A percentile compares a stretch with the other conserved stretches of the same genome.
Conservation (phyloP, 768 basidiomycete species). For the Leccinum sublutescens region DNA sequence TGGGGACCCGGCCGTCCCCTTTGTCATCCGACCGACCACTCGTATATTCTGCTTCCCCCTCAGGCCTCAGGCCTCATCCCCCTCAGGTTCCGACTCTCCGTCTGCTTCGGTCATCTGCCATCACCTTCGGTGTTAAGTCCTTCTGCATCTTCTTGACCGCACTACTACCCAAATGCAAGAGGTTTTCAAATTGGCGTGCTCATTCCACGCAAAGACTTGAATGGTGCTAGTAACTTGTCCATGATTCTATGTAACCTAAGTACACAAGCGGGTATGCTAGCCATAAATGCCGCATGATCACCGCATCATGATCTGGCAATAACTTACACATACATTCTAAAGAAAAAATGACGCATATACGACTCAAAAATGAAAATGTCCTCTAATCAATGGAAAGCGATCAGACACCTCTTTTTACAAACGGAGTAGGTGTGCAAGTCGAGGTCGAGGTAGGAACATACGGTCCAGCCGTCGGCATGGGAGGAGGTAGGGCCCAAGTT, state of each 20-base stretch:
- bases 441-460: slow-evolving; percentile 4
- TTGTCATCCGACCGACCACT: too few relatives aligned
- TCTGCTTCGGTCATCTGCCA: too few relatives aligned
- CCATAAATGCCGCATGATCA: background rate
- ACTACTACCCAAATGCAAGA: background rate
- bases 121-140: too few relatives aligned
- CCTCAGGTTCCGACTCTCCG: too few relatives aligned
- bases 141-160: background rate
- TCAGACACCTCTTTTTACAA: background rate
- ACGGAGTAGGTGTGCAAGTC: slow-evolving; percentile 2
- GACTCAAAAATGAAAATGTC: too few relatives aligned
- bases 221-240: background rate
- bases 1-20: too few relatives aligned
- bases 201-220: background rate
- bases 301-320: background rate
- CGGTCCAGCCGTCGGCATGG: slow-evolving; percentile 6
- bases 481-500: slow-evolving; percentile 7
- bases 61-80: too few relatives aligned
- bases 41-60: too few relatives aligned
- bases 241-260: background rate
- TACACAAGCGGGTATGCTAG: background rate
- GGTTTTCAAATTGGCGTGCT: background rate
- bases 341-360: background rate
- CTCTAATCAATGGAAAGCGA: background rate
- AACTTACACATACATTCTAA: background rate